phyloP scores from a whole-genome alignment of 176 grass and related monocot species.

The Musa beccarii region DNA sequence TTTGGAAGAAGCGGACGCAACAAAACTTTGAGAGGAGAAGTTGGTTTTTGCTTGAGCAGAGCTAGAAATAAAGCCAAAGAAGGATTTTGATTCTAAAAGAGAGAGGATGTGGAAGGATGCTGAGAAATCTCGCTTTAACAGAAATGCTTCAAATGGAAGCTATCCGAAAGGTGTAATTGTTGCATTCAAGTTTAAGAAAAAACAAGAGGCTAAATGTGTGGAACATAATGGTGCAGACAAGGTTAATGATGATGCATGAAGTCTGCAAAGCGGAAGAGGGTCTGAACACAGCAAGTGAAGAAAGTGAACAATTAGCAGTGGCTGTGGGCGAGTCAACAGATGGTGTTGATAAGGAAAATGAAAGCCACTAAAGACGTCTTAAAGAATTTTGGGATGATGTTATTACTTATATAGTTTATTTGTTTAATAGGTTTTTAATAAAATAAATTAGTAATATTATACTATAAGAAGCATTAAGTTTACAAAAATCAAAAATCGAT shows the following conservation, averaged over 20 bases:
- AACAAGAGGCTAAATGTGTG: constrained; percentile 19
- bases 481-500: too few species aligned
- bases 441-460: too few species aligned
- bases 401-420: too few species aligned
- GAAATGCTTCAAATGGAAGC: constrained; percentile 30
- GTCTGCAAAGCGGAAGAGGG: constrained; percentile 23
- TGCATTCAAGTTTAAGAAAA: constrained; percentile 76
- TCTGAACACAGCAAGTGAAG: constrained; percentile 15
- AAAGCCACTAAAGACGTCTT: background rate
- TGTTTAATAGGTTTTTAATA: too few species aligned
- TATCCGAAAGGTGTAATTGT: constrained; percentile 85
- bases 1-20: constrained; percentile 80
- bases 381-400: background rate
- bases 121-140: constrained; percentile 33
- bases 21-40: constrained; percentile 35
- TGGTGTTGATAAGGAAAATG: constrained; percentile 27
- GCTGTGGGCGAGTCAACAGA: constrained; percentile 19
- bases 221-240: constrained; percentile 36
- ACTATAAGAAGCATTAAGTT: too few species aligned
- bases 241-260: constrained; percentile 19
- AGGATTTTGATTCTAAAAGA: constrained; percentile 86
- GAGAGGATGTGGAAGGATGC: constrained; percentile 33
- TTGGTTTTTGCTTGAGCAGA: constrained; percentile 52
- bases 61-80: constrained; percentile 75
- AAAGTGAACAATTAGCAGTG: constrained; percentile 25